These are phyloP conservation scores for Annona cherimola DNA, from an alignment of 164 flowering plant genomes.

Conservation along the genomic window DNA sequence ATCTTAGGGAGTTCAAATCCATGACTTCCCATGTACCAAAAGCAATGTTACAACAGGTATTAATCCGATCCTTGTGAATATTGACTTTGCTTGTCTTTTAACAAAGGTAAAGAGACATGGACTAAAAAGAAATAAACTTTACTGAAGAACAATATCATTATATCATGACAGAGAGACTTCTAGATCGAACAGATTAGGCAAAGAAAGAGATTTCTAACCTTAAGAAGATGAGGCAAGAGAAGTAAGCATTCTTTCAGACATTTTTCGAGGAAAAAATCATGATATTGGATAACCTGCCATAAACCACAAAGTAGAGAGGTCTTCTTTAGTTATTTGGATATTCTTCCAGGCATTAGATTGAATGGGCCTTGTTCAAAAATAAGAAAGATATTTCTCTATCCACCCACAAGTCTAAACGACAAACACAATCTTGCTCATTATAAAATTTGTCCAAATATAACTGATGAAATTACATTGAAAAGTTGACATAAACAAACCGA, in stretches of 20 bases:
- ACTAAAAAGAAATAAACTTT: too few species aligned
- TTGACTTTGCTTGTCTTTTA: too few species aligned
- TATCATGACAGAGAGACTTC: neutral
- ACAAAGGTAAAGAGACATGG: too few species aligned
- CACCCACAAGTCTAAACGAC: neutral
- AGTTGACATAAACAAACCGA: neutral
- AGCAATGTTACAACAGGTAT: too few species aligned
- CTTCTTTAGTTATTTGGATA: neutral
- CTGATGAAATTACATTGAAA: neutral
- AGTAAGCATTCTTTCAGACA: conserved; percentile 91
- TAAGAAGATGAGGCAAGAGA: conserved; percentile 81
- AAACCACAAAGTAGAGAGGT: neutral
- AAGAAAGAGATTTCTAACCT: conserved; percentile 40
- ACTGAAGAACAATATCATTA: too few species aligned
- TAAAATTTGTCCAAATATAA: too few species aligned
- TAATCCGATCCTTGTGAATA: too few species aligned
- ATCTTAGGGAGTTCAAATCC: too few species aligned
- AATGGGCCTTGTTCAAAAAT: neutral
- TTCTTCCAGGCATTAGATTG: neutral
- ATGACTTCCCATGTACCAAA: too few species aligned
- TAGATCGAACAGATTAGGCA: neutral
- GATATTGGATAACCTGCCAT: conserved; percentile 80
- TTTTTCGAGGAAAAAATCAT: conserved; percentile 88
- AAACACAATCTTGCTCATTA: too few species aligned
- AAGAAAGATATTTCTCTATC: neutral